Evolutionary conservation across 495 filamentous ascomycete species (phyloP), one percentile per base, ranked within the genome.

Genomic region (Trichocladium uniseriatum): DNA sequence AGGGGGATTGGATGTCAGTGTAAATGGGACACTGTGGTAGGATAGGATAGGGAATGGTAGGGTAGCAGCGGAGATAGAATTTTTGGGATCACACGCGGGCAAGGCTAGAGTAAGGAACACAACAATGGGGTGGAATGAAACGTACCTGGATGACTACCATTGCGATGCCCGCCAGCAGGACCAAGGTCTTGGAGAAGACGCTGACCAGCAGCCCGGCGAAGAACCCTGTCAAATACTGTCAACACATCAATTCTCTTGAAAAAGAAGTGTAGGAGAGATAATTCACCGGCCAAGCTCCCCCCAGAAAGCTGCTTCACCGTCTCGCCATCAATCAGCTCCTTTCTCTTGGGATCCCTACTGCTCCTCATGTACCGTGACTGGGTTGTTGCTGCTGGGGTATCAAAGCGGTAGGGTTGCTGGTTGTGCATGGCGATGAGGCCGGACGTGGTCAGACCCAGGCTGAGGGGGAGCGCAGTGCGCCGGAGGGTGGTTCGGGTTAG

Each of bases 161-260:
- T 6, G 80, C 69, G 46, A 92, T 66, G 0, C 88, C 86, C 10
- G 89, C 60, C 28, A 94, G 58, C 29, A 90, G 61, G 7, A 86
- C 84, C 56, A 94, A 62, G 5, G 79, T 81, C 58, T 76, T 78
- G 38, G 84, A 89, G 64, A 94, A 91, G 35, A 84, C 75, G 55
- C 79, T 75, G 45, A 94, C 73, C 6, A 84, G 72, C 16, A 91
- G 60, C 3, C 88, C 88, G 0, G 75, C 77, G 32, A 83, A 60
- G 43, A 94, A 70, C 4, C 87, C 81, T 82, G 35, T 32, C 31
- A 10, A 3, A 32, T 0, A 10, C 24, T 11, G 27, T 20, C 7
- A 5, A 41, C 3, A 6, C 9, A 41, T 35, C n/a, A 35, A n/a
- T n/a, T 18, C 24, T 1, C 10, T 37, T 27, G 13, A 1, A 38